Percentiles rank a stretch among this genome's conserved stretches.
These are phyloP conservation scores for Acorus gramineus DNA, from an alignment of 106 monocot species.

Conservation along the genomic window DNA sequence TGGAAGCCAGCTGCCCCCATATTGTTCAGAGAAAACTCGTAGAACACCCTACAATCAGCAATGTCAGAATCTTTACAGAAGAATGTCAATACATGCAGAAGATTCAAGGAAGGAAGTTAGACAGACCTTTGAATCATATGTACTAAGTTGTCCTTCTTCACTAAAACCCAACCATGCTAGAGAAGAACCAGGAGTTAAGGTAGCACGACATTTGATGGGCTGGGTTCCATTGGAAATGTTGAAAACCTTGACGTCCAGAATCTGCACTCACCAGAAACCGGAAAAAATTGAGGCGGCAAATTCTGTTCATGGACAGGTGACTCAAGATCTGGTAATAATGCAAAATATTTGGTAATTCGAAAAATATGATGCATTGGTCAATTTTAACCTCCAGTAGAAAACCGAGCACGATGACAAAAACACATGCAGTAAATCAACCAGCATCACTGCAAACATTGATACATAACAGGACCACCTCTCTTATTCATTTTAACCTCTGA, in stretches of 20 bases:
- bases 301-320: too few species aligned
- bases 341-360: too few species aligned
- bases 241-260: slow-evolving; percentile 66
- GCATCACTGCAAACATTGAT: too few species aligned
- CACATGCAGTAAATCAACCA: too few species aligned
- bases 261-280: slow-evolving; percentile 20
- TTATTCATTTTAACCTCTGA: too few species aligned
- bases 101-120: neutral
- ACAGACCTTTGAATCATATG: slow-evolving; percentile 81
- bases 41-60: slow-evolving; percentile 51
- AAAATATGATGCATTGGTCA: too few species aligned
- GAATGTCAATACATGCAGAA: neutral
- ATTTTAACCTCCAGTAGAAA: too few species aligned
- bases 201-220: slow-evolving; percentile 44
- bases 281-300: too few species aligned
- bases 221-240: slow-evolving; percentile 51
- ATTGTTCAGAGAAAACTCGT: slow-evolving; percentile 55
- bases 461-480: too few species aligned
- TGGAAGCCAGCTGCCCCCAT: slow-evolving; percentile 85
- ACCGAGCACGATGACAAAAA: too few species aligned
- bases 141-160: slow-evolving; percentile 78
- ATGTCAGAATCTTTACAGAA: too few species aligned
- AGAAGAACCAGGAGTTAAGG: slow-evolving; percentile 58
- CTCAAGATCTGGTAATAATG: too few species aligned
- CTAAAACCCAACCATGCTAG: slow-evolving; percentile 93